Evolutionary conservation across 2,329 filamentous ascomycete genomes (phyloP).

Genomic region (Fusarium udum): DNA sequence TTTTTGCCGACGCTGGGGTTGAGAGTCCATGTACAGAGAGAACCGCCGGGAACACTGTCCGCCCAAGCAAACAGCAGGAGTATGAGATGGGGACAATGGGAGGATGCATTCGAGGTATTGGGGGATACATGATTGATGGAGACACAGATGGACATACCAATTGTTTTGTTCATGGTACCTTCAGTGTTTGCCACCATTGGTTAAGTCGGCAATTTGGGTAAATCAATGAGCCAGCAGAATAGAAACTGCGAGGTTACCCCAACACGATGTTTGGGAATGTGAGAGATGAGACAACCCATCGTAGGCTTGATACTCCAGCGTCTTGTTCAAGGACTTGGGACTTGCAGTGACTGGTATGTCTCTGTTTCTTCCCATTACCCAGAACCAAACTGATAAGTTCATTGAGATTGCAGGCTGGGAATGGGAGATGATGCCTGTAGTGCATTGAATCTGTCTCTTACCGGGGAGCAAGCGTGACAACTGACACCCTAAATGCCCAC

Average conservation of each 20-base stretch:
- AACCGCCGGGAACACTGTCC: not conserved
- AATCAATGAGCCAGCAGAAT: accelerated
- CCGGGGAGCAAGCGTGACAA: not conserved
- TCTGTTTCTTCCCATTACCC: accelerated
- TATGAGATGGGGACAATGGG: accelerated
- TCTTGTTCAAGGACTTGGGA: accelerated
- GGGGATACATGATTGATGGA: not conserved
- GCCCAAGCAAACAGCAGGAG: accelerated
- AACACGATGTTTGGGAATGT: accelerated
- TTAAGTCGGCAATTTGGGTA: not conserved
- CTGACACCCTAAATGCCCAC: not conserved
- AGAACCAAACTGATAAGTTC: not conserved
- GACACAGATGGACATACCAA: not conserved
- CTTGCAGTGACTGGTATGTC: not conserved
- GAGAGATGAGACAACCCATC: not conserved
- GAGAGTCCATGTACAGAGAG: not conserved
- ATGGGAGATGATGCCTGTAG: accelerated
- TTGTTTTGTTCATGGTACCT: no score
- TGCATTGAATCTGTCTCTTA: accelerated
- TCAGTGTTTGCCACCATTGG: not conserved
- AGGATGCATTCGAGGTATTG: not conserved
- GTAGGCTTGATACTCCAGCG: accelerated
- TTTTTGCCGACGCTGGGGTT: not conserved
- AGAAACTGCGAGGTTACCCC: accelerated
- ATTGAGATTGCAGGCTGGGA: not conserved